Conservation (phyloP, 257 asterid species). For the Penstemon davidsonii region DNA sequence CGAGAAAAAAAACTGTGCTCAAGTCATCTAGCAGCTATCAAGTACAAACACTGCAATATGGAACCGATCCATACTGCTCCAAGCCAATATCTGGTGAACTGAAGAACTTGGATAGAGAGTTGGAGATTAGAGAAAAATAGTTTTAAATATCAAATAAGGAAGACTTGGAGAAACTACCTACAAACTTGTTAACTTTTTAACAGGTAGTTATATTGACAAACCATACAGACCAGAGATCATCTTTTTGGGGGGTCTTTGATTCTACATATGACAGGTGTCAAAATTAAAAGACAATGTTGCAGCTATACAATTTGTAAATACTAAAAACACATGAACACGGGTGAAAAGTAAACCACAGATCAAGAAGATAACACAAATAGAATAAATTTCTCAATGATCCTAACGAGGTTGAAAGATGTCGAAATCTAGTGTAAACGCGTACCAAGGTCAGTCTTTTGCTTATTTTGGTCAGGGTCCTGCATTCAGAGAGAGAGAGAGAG, state of each 20-base stretch:
- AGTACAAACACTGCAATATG: constrained; percentile 1
- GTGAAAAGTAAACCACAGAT: background rate
- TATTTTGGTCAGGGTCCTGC: constrained; percentile 51
- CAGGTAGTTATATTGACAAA: background rate
- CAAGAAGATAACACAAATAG: background rate
- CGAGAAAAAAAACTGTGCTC: background rate
- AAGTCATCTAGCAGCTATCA: constrained; percentile 5
- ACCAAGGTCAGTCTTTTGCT: constrained; percentile 69
- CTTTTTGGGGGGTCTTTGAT: background rate
- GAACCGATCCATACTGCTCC: constrained; percentile 9
- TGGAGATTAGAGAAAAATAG: background rate
- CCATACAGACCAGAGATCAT: background rate
- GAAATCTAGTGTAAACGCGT: constrained; percentile 21
- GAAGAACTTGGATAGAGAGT: background rate
- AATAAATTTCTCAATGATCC: background rate
- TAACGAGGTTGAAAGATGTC: constrained; percentile 14
- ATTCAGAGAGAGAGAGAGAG: constrained; percentile 22
- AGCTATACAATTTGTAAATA: background rate
- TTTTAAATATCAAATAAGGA: background rate
- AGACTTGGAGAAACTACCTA: background rate
- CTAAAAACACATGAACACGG: background rate
- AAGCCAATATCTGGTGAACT: background rate
- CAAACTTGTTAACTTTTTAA: background rate
- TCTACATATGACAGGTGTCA: background rate
- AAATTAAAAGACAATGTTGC: background rate